These are phyloP conservation scores for Helichrysum umbraculigerum DNA, from an alignment of 129 eudicot species.

Conservation along the genomic window DNA sequence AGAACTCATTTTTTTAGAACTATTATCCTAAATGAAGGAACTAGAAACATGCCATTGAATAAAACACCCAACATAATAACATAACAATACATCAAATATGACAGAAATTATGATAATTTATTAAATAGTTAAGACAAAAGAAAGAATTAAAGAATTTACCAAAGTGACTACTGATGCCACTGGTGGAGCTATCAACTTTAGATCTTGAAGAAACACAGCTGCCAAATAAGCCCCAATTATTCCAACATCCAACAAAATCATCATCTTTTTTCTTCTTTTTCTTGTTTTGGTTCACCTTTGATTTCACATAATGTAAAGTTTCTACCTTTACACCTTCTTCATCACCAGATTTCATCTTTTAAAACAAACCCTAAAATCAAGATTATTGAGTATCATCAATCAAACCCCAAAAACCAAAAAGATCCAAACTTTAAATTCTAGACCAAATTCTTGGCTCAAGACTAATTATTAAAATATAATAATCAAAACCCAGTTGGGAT, in stretches of 20 bases:
- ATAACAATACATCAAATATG: slow-evolving; percentile 10
- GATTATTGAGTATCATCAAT: slow-evolving; percentile 27
- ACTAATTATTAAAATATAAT: slow-evolving; percentile 26
- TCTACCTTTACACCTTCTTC: slow-evolving; percentile 55
- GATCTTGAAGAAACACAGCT: slow-evolving; percentile 96
- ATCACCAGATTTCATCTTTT: slow-evolving; percentile 64
- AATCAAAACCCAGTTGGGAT: slow-evolving; percentile 46
- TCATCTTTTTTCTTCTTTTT: slow-evolving; percentile 56
- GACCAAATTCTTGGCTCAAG: slow-evolving; percentile 25
- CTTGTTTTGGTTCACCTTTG: slow-evolving; percentile 50
- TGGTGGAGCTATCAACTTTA: slow-evolving; percentile 91
- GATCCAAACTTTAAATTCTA: slow-evolving; percentile 23
- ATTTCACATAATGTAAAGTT: slow-evolving; percentile 60
- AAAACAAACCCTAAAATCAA: slow-evolving; percentile 44
- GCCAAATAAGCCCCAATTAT: slow-evolving; percentile 67
- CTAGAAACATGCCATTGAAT: neutral
- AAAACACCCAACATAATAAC: slow-evolving; percentile 5
- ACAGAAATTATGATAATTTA: neutral
- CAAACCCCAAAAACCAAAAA: slow-evolving; percentile 23
- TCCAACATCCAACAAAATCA: slow-evolving; percentile 76
- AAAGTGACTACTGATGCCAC: slow-evolving; percentile 71
- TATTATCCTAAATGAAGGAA: slow-evolving; percentile 3
- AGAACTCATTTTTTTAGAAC: neutral
- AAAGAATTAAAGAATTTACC: slow-evolving; percentile 49
- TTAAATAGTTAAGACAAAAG: neutral